Conservation (phyloP, 345 rosid species). For the Eucalyptus curtisii region DNA sequence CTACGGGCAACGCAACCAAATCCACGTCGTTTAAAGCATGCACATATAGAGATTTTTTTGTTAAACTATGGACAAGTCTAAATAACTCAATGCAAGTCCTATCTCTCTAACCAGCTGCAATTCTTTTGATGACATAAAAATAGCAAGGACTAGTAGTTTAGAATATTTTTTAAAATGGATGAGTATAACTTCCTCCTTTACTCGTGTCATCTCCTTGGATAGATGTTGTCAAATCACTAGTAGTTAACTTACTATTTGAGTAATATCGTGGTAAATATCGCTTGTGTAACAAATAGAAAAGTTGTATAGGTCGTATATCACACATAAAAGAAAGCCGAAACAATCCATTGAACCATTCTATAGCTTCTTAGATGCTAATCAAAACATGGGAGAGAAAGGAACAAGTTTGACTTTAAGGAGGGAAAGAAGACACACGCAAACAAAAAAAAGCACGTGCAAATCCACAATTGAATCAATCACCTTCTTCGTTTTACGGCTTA, state of each 20-base stretch:
- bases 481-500: background rate
- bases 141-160: background rate
- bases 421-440: no score
- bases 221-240: background rate
- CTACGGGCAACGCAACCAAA: background rate
- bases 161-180: background rate
- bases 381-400: background rate
- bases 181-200: background rate
- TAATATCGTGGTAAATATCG: background rate
- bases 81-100: background rate
- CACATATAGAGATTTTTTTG: background rate
- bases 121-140: background rate
- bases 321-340: background rate
- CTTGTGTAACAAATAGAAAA: background rate
- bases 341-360: background rate
- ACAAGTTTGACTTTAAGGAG: background rate
- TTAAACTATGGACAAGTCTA: background rate
- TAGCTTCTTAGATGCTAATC: background rate
- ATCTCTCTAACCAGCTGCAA: background rate
- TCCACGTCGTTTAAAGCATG: background rate
- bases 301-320: background rate
- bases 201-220: background rate
- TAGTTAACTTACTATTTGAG: background rate
- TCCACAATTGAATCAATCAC: background rate
- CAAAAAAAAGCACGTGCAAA: accelerated